phyloP scores from a whole-genome alignment of 2,329 filamentous ascomycete genomes.

The Xylariaceae sp. region DNA sequence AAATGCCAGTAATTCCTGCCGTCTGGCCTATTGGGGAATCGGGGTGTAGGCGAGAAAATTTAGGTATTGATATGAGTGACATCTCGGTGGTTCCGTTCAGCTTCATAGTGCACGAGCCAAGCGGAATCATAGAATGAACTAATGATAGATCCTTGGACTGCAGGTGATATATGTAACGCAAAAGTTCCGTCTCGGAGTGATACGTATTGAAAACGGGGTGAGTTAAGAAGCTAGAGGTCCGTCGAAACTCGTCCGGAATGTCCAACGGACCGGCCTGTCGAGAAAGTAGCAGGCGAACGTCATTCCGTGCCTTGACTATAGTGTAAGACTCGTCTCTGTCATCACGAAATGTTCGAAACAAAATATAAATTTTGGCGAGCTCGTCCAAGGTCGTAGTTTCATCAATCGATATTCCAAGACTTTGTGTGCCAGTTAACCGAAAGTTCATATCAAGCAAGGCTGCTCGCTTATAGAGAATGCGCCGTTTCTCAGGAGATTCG shows the following conservation, averaged over 20 bases:
- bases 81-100: conserved; percentile 93
- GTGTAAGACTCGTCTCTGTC: background rate
- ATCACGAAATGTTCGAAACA: conserved; percentile 13
- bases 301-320: conserved; percentile 38
- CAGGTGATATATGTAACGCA: conserved; percentile 91
- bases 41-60: conserved; percentile 80
- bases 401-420: conserved; percentile 76
- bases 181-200: conserved; percentile 91
- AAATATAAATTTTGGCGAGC: conserved; percentile 39
- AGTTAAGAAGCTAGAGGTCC: conserved; percentile 76
- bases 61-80: conserved; percentile 77
- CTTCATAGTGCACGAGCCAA: conserved; percentile 98
- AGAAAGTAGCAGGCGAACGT: conserved; percentile 46
- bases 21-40: conserved; percentile 57
- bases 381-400: conserved; percentile 66
- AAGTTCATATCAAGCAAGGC: conserved; percentile 60
- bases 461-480: conserved; percentile 55
- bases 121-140: conserved; percentile 95
- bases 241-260: conserved; percentile 64
- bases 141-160: conserved; percentile 94
- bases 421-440: conserved; percentile 60
- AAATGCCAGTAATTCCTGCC: conserved; percentile 20
- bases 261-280: conserved; percentile 41
- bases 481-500: conserved; percentile 49
- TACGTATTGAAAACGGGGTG: conserved; percentile 95